Evolutionary conservation across 1,284 basidiomycete species (phyloP).

Genomic region (Athelia psychrophila): DNA sequence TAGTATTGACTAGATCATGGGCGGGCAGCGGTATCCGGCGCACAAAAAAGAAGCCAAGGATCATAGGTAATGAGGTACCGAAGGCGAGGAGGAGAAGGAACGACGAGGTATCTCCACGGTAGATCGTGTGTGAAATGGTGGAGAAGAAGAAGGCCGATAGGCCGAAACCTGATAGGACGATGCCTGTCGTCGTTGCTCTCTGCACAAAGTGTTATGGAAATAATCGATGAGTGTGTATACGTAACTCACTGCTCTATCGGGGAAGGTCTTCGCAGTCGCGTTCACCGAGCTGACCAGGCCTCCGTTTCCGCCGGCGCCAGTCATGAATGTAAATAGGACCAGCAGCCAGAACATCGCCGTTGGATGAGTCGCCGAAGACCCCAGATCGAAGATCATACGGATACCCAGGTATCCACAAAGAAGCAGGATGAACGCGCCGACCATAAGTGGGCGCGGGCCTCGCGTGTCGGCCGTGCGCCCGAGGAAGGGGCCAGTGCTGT

Average conservation of each 20-base stretch:
- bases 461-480: constrained; percentile 64
- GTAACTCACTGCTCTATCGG: constrained; percentile 42
- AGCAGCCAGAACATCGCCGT: constrained; percentile 36
- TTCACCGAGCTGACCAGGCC: constrained; percentile 57
- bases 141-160: constrained; percentile 83
- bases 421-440: constrained; percentile 47
- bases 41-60: constrained; percentile 64
- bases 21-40: constrained; percentile 51
- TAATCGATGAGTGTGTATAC: no score
- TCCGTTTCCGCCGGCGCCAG: constrained; percentile 61
- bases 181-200: constrained; percentile 70
- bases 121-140: constrained; percentile 59
- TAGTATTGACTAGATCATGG: constrained; percentile 4
- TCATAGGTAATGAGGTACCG: constrained; percentile 68
- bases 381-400: constrained; percentile 55
- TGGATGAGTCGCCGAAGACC: constrained; percentile 22
- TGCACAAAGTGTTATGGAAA: no score
- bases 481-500: constrained; percentile 61
- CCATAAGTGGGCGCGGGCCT: constrained; percentile 55
- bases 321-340: constrained; percentile 50
- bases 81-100: constrained; percentile 69
- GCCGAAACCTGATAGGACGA: constrained; percentile 82
- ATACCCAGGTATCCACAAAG: constrained; percentile 68
- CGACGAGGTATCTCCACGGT: constrained; percentile 67
- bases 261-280: constrained; percentile 65